Base-by-base conservation (phyloP, 73 alveolate species). In the Blepharisma japonicum region DNA sequence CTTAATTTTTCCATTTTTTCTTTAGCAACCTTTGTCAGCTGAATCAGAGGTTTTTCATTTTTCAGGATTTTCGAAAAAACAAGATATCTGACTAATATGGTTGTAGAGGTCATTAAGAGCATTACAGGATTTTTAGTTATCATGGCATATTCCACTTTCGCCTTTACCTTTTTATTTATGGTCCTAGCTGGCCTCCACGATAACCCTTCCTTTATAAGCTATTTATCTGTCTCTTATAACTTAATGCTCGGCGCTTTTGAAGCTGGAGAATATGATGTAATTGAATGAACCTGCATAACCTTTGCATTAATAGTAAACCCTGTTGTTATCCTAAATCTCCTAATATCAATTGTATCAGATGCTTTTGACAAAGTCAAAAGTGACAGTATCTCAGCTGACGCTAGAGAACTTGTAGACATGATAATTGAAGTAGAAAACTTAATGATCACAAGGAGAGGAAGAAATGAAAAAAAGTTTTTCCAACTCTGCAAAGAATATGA, bases 311-410 rank as follows among this genome's bases (percentile, higher is more conserved):
- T 84, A 9, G 25, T 84, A 7, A 80, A 46, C 56, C 77, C 56
- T 83, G 80, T 84, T 8, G 56, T 84, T 38, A 81, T 71, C 81
- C 84, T 84, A 45, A 84, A 84, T 54, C 77, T 84, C 45, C 49
- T 84, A 55, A 80, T 84, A 11, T 88, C 91, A 11, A 70, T 84
- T 67, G 68, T 84, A 25, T 80, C 88, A 1, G 87, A 84, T 27
- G 39, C 91, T 21, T 84, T 84, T 55, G 80, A 68, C 23, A 55
- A 53, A 72, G 53, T 85, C 74, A 51, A 79, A 48, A 23, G 46
- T 2, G 61, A 45, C 27, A 8, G n/a, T 7, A 54, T 45, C 25
- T 7, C 27, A 38, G 66, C 80, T 45, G 80, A 70, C 61, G 71
- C 76, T 2, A n/a, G 27, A 70, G 80, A 39, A 4, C 25, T 70